Evolutionary conservation across 2,329 filamentous ascomycete species (phyloP).

Genomic region (Nemania sp.): DNA sequence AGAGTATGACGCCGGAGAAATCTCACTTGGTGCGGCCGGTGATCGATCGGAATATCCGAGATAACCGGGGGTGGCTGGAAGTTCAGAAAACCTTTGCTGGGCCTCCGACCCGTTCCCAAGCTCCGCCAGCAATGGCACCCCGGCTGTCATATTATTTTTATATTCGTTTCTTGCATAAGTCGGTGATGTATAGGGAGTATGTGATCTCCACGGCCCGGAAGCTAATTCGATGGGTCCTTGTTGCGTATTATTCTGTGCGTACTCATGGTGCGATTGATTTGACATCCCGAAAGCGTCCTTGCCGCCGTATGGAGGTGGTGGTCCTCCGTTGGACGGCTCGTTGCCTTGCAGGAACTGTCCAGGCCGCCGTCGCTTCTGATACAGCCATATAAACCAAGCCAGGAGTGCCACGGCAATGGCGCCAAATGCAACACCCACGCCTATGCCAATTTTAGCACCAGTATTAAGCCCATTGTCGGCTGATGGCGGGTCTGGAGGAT

Average conservation of each 20-base stretch:
- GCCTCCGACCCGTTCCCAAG: slow-evolving; percentile 16
- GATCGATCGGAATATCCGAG: slow-evolving; percentile 13
- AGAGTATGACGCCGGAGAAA: slow-evolving; percentile 11
- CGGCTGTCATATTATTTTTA: slow-evolving; percentile 12
- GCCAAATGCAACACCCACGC: slow-evolving; percentile 42
- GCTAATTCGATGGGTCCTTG: slow-evolving; percentile 29
- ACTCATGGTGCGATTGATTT: slow-evolving; percentile 15
- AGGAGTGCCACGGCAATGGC: slow-evolving; percentile 28
- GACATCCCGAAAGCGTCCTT: not conserved
- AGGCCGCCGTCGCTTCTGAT: slow-evolving; percentile 31
- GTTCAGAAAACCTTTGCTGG: slow-evolving; percentile 22
- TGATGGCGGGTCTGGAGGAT: slow-evolving; percentile 13
- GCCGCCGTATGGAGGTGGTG: not conserved
- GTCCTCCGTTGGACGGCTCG: slow-evolving; percentile 16
- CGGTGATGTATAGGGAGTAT: slow-evolving; percentile 9
- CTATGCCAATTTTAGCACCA: slow-evolving; percentile 46
- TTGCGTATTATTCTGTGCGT: slow-evolving; percentile 33
- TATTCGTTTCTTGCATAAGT: slow-evolving; percentile 10
- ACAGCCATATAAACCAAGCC: slow-evolving; percentile 37
- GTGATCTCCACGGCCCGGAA: slow-evolving; percentile 22
- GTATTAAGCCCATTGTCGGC: slow-evolving; percentile 38
- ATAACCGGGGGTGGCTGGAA: slow-evolving; percentile 20
- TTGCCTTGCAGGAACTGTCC: slow-evolving; percentile 12
- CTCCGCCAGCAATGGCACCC: slow-evolving; percentile 32
- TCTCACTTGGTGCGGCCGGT: not conserved